Conservation (phyloP, 495 filamentous ascomycete species). For the Penicillium coffeae region DNA sequence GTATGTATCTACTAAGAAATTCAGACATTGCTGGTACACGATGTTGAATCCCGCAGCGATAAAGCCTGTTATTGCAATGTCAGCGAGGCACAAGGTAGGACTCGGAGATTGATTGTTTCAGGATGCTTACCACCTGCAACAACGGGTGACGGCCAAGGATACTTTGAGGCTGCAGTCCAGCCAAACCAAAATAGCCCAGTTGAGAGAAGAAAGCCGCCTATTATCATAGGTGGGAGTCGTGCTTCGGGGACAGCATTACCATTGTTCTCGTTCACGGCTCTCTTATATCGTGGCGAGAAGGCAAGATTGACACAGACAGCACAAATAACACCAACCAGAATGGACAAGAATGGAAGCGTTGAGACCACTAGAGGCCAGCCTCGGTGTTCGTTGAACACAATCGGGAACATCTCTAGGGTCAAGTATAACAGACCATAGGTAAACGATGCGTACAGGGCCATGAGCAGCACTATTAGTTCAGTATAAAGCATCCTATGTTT, state of each 20-base stretch:
- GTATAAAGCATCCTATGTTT: constrained; percentile 32
- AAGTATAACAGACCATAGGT: constrained; percentile 33
- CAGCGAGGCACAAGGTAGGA: background rate
- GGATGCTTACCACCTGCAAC: constrained; percentile 7
- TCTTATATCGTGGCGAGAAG: constrained; percentile 24
- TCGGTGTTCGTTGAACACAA: constrained; percentile 29
- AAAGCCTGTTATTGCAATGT: constrained; percentile 3
- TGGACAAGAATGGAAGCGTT: constrained; percentile 25
- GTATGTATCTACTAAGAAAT: constrained; percentile 39
- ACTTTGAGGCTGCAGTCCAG: constrained; percentile 30
- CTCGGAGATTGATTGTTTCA: background rate
- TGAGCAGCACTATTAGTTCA: constrained; percentile 37
- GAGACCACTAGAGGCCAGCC: constrained; percentile 19
- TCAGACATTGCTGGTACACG: constrained; percentile 36
- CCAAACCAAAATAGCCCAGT: constrained; percentile 45
- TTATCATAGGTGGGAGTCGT: constrained; percentile 42
- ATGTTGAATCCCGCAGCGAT: constrained; percentile 32
- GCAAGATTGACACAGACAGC: constrained; percentile 22
- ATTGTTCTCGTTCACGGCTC: constrained; percentile 12
- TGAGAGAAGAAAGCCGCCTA: constrained; percentile 47
- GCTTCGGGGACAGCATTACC: constrained; percentile 29
- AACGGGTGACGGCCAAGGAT: constrained; percentile 21
- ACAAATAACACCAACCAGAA: constrained; percentile 28
- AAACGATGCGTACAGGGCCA: constrained; percentile 38
- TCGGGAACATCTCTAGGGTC: constrained; percentile 30